Evolutionary conservation across 2,329 filamentous ascomycete genomes (phyloP).

Genomic region (Claviceps citrina): DNA sequence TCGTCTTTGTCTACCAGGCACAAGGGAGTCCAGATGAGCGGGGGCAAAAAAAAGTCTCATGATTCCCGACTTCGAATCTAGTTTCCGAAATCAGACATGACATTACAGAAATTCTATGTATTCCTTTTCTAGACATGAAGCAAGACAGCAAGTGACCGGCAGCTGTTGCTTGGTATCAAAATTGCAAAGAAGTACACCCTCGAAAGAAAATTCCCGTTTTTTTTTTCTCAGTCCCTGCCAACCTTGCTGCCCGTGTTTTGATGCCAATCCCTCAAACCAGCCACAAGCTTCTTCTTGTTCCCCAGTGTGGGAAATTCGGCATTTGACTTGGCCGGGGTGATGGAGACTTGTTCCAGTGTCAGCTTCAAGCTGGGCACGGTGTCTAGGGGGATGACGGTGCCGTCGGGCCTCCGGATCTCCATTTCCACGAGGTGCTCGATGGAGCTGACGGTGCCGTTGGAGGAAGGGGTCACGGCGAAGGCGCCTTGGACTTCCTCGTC

Average conservation of each 20-base stretch:
- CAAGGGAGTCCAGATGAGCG: no score
- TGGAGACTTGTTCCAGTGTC: slow-evolving; percentile 19
- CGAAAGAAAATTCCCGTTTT: no score
- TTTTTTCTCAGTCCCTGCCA: no score
- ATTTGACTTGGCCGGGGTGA: slow-evolving; percentile 12
- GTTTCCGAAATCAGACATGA: no score
- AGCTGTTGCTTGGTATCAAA: no score
- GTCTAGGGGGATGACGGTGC: slow-evolving; percentile 13
- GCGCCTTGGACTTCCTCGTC: slow-evolving; percentile 23
- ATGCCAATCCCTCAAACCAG: not conserved
- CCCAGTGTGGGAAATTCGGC: slow-evolving; percentile 17
- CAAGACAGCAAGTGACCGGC: no score
- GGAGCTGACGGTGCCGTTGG: slow-evolving; percentile 1
- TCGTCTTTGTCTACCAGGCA: no score
- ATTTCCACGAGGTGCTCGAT: slow-evolving; percentile 2
- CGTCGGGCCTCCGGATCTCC: slow-evolving; percentile 16
- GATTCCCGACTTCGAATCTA: no score
- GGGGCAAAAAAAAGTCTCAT: no score
- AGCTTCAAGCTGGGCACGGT: slow-evolving; percentile 22
- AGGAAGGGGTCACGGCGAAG: not conserved
- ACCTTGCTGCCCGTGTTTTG: not conserved
- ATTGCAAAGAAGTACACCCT: no score
- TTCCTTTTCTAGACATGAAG: no score
- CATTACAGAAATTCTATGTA: no score
- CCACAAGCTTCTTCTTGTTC: slow-evolving; percentile 1